Conservation (phyloP, 129 eudicot species). For the Tagetes patula region DNA sequence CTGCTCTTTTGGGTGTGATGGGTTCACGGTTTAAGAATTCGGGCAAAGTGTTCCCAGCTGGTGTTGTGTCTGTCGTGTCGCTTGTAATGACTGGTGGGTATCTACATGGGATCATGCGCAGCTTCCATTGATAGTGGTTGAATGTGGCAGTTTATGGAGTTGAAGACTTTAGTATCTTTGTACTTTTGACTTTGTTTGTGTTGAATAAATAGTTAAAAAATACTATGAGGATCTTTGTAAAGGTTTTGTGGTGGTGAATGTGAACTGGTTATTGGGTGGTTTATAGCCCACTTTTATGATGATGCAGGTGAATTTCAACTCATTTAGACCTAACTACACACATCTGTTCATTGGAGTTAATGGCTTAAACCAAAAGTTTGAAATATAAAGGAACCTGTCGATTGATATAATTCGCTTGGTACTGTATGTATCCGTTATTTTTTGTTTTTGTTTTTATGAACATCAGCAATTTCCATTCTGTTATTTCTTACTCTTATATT, state of each 20-base stretch:
- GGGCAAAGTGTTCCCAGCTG: slow-evolving; percentile 88
- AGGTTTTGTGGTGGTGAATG: slow-evolving; percentile 14
- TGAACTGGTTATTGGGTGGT: not conserved
- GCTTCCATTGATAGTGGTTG: slow-evolving; percentile 42
- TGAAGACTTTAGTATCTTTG: slow-evolving; percentile 3
- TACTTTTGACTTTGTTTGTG: slow-evolving; percentile 12
- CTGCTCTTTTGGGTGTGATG: slow-evolving; percentile 84
- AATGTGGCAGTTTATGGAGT: slow-evolving; percentile 13
- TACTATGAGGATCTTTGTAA: slow-evolving; percentile 1
- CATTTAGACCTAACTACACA: no score
- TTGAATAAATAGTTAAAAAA: slow-evolving; percentile 27
- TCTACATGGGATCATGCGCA: slow-evolving; percentile 78
- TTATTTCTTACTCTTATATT: no score
- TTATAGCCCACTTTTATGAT: not conserved
- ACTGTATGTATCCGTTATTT: no score
- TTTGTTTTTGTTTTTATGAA: no score
- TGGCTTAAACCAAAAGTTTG: no score
- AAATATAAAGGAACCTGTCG: no score
- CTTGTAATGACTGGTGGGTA: slow-evolving; percentile 86
- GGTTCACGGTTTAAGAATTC: slow-evolving; percentile 80
- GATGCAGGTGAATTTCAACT: not conserved
- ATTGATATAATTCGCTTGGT: no score
- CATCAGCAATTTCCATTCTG: no score
- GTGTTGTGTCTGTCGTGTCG: slow-evolving; percentile 85
- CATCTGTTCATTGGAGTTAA: no score